phyloP scores from a whole-genome alignment of 148 eudicot genomes.

The Silene uniflora region DNA sequence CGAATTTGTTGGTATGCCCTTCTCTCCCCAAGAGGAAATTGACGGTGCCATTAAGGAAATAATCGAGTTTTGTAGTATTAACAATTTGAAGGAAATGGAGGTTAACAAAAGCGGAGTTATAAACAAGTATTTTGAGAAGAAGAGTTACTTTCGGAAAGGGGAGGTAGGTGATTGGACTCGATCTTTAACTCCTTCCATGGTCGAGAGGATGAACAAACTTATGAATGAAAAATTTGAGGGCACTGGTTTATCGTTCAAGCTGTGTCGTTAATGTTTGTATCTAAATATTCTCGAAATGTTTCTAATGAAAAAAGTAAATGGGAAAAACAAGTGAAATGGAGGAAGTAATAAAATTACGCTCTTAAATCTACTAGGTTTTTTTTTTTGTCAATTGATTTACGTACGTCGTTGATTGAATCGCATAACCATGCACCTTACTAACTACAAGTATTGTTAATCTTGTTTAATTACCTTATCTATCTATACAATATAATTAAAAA shows the following conservation, averaged over 20 bases:
- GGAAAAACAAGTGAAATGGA: too few species aligned
- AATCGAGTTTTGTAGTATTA: slow-evolving; percentile 18
- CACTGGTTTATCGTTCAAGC: background rate
- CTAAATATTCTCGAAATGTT: too few species aligned
- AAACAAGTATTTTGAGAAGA: slow-evolving; percentile 10
- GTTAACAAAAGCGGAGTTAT: slow-evolving; percentile 23
- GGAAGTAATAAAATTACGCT: too few species aligned
- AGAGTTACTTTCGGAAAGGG: slow-evolving; percentile 18
- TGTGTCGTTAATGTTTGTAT: too few species aligned
- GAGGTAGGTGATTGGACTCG: slow-evolving; percentile 22
- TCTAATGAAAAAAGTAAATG: too few species aligned
- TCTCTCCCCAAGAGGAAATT: slow-evolving; percentile 17
- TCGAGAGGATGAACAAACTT: background rate
- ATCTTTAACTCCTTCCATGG: slow-evolving; percentile 11
- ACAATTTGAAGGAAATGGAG: slow-evolving; percentile 19
- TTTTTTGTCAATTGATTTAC: too few species aligned
- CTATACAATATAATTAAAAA: too few species aligned
- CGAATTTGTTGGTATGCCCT: slow-evolving; percentile 22
- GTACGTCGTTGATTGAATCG: too few species aligned
- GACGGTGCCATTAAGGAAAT: slow-evolving; percentile 22
- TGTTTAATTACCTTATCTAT: too few species aligned
- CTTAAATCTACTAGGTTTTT: too few species aligned
- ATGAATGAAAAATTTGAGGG: slow-evolving; percentile 7
- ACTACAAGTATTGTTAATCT: too few species aligned
- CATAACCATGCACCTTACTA: too few species aligned